Conservation (phyloP, 805 yeast species). For the Candida nanaspora region DNA sequence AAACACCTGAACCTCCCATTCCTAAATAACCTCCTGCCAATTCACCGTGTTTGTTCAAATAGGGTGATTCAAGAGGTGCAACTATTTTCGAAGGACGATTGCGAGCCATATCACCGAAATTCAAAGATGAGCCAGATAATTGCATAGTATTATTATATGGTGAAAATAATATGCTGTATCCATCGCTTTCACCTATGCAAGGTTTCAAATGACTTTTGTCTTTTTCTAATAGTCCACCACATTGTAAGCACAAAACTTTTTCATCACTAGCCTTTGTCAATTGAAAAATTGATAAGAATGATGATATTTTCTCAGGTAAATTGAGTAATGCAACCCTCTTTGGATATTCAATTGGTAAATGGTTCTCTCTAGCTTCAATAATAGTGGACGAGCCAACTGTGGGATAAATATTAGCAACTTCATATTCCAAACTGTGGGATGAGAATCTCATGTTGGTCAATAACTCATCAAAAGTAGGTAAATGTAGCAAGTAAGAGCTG, state of each 20-base stretch:
- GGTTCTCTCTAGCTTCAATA: constrained; percentile 8
- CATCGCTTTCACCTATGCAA: neutral
- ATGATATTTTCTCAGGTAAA: constrained; percentile 31
- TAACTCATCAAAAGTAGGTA: neutral
- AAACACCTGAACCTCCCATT: constrained; percentile 47
- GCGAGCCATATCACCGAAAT: constrained; percentile 14
- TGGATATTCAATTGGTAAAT: constrained; percentile 36
- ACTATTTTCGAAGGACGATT: constrained; percentile 11
- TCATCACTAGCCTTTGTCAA: neutral
- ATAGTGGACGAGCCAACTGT: constrained; percentile 16
- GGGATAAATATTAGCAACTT: constrained; percentile 16
- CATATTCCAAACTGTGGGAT: neutral
- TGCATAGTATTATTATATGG: constrained; percentile 17
- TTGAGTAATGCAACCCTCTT: constrained; percentile 46
- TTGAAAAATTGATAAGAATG: neutral
- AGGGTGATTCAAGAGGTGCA: constrained; percentile 49
- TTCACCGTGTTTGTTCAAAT: constrained; percentile 71
- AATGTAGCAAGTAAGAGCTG: neutral
- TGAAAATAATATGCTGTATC: constrained; percentile 13
- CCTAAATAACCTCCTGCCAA: constrained; percentile 46
- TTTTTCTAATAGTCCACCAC: constrained; percentile 11
- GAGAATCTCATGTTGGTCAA: neutral
- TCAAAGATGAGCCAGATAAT: neutral
- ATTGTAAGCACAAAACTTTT: constrained; percentile 5
- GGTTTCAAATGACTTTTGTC: neutral